phyloP scores from a whole-genome alignment of 345 rosid genomes.

The Heritiera littoralis region DNA sequence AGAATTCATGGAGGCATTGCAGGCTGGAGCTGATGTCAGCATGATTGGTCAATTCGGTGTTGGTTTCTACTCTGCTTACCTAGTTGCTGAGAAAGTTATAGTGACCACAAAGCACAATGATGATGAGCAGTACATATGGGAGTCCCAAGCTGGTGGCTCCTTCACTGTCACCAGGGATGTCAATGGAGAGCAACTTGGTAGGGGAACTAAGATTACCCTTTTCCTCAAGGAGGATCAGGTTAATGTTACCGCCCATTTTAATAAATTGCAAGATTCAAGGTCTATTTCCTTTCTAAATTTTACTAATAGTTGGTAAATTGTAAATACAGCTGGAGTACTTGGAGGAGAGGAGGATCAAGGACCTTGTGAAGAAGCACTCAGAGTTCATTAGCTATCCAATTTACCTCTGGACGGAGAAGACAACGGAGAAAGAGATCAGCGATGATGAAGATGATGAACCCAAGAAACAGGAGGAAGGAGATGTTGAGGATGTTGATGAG shows the following conservation, averaged over 20 bases:
- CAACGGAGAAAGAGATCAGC: slow-evolving; percentile 82
- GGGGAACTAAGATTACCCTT: slow-evolving; percentile 84
- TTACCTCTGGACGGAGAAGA: slow-evolving; percentile 85
- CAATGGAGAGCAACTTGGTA: slow-evolving; percentile 73
- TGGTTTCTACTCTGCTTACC: slow-evolving; percentile 93
- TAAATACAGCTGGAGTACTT: slow-evolving; percentile 64
- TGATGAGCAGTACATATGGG: slow-evolving; percentile 86
- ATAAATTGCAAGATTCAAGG: neutral
- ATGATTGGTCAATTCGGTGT: slow-evolving; percentile 96
- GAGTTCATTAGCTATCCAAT: slow-evolving; percentile 93
- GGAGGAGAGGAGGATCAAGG: slow-evolving; percentile 91
- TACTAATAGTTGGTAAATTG: neutral
- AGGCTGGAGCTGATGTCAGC: slow-evolving; percentile 93
- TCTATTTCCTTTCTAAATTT: neutral
- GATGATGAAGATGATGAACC: slow-evolving; percentile 87
- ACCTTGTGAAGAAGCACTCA: slow-evolving; percentile 89
- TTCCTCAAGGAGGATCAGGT: slow-evolving; percentile 87
- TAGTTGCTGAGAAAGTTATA: slow-evolving; percentile 79
- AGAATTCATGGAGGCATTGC: slow-evolving; percentile 91
- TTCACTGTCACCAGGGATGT: slow-evolving; percentile 80
- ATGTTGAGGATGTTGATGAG: slow-evolving; percentile 75
- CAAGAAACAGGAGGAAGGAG: slow-evolving; percentile 69
- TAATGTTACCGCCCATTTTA: neutral
- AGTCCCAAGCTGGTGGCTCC: slow-evolving; percentile 96
- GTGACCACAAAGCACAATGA: slow-evolving; percentile 84